Percentiles rank a stretch among this genome's conserved stretches.
These are phyloP conservation scores for Cladosporium sp. DNA, from an alignment of 2,329 filamentous ascomycete species.

Conservation along the genomic window DNA sequence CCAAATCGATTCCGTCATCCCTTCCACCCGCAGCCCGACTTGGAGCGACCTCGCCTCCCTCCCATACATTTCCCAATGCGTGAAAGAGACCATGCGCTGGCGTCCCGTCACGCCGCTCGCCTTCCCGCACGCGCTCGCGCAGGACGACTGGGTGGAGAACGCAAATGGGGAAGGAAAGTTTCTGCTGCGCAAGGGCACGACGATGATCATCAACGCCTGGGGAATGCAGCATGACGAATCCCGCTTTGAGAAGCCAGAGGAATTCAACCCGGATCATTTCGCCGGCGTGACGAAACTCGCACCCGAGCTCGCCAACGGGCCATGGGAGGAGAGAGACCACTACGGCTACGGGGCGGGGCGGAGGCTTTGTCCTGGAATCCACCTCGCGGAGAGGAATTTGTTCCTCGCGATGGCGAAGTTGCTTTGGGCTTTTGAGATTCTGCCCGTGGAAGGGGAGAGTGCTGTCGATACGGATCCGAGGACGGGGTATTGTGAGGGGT, in stretches of 20 bases:
- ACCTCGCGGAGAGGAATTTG: conserved; percentile 48
- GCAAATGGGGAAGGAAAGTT: no score
- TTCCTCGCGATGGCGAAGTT: conserved; percentile 47
- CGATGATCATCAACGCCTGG: conserved; percentile 18
- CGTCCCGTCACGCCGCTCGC: no score
- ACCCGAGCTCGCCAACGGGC: no score
- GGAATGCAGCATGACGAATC: no score
- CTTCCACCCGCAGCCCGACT: conserved; percentile 16
- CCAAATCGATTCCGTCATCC: conserved; percentile 22
- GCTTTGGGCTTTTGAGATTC: conserved; percentile 46
- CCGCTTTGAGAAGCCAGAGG: no score
- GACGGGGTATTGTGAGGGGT: conserved; percentile 25
- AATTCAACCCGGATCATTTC: no score
- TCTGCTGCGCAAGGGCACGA: conserved; percentile 20
- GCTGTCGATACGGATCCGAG: conserved; percentile 22
- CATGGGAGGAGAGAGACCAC: no score
- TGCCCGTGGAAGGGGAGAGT: no score
- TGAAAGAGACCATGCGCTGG: conserved; percentile 20
- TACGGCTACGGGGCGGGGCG: conserved; percentile 55
- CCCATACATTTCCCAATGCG: conserved; percentile 17
- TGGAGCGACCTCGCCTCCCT: conserved; percentile 19
- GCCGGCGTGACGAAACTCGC: no score
- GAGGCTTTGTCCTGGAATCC: conserved; percentile 55
- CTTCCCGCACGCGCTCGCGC: conserved; percentile 19
- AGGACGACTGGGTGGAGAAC: conserved; percentile 13